Evolutionary conservation across 768 basidiomycete genomes (phyloP), one percentile per base, ranked within the genome.

Genomic region (Serendipita sp.): DNA sequence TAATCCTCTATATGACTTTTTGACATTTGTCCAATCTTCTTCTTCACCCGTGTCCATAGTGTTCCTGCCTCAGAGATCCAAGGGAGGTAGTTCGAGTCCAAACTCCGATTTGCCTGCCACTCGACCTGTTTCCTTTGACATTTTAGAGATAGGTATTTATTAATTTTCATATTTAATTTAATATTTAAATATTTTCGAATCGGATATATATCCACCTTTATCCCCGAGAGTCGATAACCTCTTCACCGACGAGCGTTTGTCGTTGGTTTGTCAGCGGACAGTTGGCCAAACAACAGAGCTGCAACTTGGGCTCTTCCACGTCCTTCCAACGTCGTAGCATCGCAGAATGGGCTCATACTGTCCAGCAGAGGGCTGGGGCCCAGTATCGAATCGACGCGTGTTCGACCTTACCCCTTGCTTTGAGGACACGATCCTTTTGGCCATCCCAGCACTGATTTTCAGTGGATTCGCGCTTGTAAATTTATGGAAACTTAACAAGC

Each of bases 371-470:
- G 87, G 88, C 65, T 90, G 88, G 85, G 73, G 72, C 7, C 75
- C 79, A 15, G 74, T 83, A 16, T 91, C 90, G 0, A 72, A 66
- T 0, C 68, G 74, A 0, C 80, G 90, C 63, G 75, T 79, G 13
- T 89, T 91, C 71, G 92, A 94, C 72, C 68, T 85, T 7, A 89
- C 91, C 0, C 80, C 83, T 13, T 95, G 92, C 72, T 89, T 86
- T 68, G 86, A 94, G 69, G 86, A 91, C 67, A 86, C 83, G 13
- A 70, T 85, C 47, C 36, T 93, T 0, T 72, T 91, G 1, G 78
- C 88, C 0, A 66, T 76, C 3, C 69, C 86, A 0, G 76, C 86
- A 63, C 75, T 75, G 1, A 44, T 77, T 5, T 71, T 85, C 63
- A 63, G 83, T 35, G 35, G 83, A 64, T 66, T 77, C 4, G 74